Percentiles rank a stretch among this genome's conserved stretches.
Evolutionary conservation across 129 eudicot species (phyloP).

Genomic region (Helianthus tuberosus): DNA sequence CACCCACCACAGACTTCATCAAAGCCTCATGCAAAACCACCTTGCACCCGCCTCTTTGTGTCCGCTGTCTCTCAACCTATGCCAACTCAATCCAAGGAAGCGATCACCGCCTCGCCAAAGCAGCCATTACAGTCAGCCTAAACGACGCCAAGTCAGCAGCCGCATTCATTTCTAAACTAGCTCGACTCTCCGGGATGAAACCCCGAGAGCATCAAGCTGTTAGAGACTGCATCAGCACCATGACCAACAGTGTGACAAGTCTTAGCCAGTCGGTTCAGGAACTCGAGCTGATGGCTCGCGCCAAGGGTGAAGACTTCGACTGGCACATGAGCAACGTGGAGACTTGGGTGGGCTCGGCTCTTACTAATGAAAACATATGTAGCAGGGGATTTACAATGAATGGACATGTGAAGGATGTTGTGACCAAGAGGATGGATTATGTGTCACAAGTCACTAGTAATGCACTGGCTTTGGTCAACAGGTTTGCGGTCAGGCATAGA

Average conservation of each 20-base stretch:
- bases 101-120: conserved; percentile 60
- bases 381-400: conserved; percentile 59
- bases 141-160: conserved; percentile 46
- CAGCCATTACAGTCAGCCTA: conserved; percentile 72
- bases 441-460: conserved; percentile 83
- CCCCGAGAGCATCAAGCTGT: conserved; percentile 58
- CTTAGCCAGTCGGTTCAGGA: conserved; percentile 64
- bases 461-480: conserved; percentile 82
- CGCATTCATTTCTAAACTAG: conserved; percentile 43
- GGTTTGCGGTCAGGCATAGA: conserved; percentile 54
- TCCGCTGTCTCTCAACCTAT: conserved; percentile 57
- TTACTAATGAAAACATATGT: conserved; percentile 69
- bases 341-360: conserved; percentile 91
- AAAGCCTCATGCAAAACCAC: conserved; percentile 62
- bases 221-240: conserved; percentile 62
- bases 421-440: conserved; percentile 42
- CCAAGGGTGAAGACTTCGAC: conserved; percentile 51
- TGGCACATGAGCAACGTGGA: conserved; percentile 88
- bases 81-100: conserved; percentile 49
- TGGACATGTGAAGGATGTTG: conserved; percentile 58
- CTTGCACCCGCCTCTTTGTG: conserved; percentile 63
- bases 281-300: conserved; percentile 42
- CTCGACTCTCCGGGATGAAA: conserved; percentile 37
- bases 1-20: conserved; percentile 58
- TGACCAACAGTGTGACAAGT: conserved; percentile 56